Evolutionary conservation across 306 rosid genomes (phyloP), one percentile per base, ranked within the genome.

Genomic region (Coriaria nepalensis): DNA sequence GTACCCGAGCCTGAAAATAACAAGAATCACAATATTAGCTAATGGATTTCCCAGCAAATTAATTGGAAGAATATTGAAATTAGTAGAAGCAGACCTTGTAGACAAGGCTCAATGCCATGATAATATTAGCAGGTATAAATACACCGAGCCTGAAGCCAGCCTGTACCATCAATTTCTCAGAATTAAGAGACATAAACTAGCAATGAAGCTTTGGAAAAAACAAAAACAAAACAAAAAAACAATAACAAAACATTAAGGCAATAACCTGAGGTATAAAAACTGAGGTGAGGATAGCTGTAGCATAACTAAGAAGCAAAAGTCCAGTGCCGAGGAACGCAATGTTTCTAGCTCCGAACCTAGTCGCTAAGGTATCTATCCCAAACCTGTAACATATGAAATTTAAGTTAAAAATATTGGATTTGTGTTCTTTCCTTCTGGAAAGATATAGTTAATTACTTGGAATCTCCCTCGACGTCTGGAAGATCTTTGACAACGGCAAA

Each of bases 381-480:
- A 68, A 88, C 82, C 97, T 88, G 63, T 60, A 62, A 20, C 12
- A 5, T 10, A 13, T n/a, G 11, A 8, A 8, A 6, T 5, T 20
- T n/a, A n/a, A 20, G 3, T 20, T 20, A 20, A 4, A 50, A 43
- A 56, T n/a, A 43, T 12, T 42, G 20, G 5, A 48, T 33, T 59
- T 53, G 67, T 55, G n/a, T 53, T 45, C 50, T 29, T 43, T 3
- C 3, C 29, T 20, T 20, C 29, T 20, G 29, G 29, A 20, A 20
- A 20, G 29, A 3, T 20, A n/a, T 37, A 14, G 63, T 50, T 62
- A 60, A 79, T 67, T 76, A 88, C 93, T 85, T 88, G 57, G 86
- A 93, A 71, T 88, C 95, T 6, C 95, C 97, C 67, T 84, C 97
- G 52, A 88, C 93, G 52, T 88, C 96, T 5, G 96, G 93, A 76